Evolutionary conservation across 306 rosid genomes (phyloP), one percentile per base, ranked within the genome.

Genomic region (Mucuna pruriens): DNA sequence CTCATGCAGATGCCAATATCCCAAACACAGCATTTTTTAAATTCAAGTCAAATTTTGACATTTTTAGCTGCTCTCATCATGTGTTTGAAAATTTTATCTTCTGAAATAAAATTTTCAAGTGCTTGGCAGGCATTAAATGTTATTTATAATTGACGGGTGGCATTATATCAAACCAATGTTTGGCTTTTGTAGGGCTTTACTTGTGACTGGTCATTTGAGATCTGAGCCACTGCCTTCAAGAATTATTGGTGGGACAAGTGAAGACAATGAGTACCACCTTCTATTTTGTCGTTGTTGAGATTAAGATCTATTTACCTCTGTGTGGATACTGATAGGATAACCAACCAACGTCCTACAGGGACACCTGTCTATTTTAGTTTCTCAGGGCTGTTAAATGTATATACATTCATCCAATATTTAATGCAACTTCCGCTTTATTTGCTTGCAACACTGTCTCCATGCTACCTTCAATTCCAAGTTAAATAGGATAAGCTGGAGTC

Each of bases 401-500:
- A 88, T 87, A 82, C 86, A 76, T 83, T 86, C 83, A 58, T 84
- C 76, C 71, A 72, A 77, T 65, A 73, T 76, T 78, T 78, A 78
- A 86, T 80, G 75, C 75, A 67, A 71, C 66, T 71, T 69, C 44
- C 83, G 46, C 42, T 31, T 20, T 61, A 44, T 71, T 77, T 58
- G 31, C 4, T 52, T 74, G 54, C 66, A 61, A 82, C 17, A 38
- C 75, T 12, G 4, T 71, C 15, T 13, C 4, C 26, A 48, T 51
- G 71, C 31, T 25, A 34, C 64, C 76, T 46, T 78, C 2, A 10
- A 46, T 63, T n/a, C 1, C 9, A 64, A 75, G 36, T 58, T 76
- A 22, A 78, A 64, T 64, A 3, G 34, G 65, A 74, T 44, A 9
- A 3, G 45, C 36, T 39, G 5, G 19, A 16, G 20, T 31, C 7